Evolutionary conservation across 345 rosid genomes (phyloP).

Genomic region (Eucalyptus paniculata): DNA sequence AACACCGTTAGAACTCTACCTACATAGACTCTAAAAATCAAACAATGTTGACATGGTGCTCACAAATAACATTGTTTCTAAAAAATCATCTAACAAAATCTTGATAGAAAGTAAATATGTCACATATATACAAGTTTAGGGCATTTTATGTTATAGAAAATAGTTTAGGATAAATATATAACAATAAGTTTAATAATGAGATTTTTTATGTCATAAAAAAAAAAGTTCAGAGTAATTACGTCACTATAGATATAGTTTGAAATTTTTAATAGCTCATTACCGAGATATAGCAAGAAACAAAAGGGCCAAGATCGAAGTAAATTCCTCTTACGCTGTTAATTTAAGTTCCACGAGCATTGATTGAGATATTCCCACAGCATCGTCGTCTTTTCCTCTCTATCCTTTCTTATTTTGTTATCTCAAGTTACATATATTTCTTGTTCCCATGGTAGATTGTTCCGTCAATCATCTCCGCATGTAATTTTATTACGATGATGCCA

Average conservation of each 20-base stretch:
- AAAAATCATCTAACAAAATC: background rate
- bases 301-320: background rate
- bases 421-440: background rate
- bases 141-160: background rate
- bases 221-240: too few species aligned
- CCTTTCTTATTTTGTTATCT: background rate
- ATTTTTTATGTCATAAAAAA: too few species aligned
- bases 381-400: background rate
- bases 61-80: background rate
- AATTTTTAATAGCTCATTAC: background rate
- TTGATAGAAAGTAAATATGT: too few species aligned
- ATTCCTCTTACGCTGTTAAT: background rate
- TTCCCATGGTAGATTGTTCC: background rate
- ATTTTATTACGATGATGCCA: background rate
- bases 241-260: background rate
- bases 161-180: too few species aligned
- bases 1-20: background rate
- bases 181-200: background rate
- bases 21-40: background rate
- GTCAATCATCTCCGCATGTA: background rate
- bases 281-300: background rate
- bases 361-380: background rate
- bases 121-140: too few species aligned
- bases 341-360: background rate
- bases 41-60: too few species aligned